A percentile compares a stretch with the other conserved stretches of the same genome.
These are phyloP conservation scores for Amaranthus palmeri DNA, from an alignment of 148 eudicot genomes.

Conservation along the genomic window DNA sequence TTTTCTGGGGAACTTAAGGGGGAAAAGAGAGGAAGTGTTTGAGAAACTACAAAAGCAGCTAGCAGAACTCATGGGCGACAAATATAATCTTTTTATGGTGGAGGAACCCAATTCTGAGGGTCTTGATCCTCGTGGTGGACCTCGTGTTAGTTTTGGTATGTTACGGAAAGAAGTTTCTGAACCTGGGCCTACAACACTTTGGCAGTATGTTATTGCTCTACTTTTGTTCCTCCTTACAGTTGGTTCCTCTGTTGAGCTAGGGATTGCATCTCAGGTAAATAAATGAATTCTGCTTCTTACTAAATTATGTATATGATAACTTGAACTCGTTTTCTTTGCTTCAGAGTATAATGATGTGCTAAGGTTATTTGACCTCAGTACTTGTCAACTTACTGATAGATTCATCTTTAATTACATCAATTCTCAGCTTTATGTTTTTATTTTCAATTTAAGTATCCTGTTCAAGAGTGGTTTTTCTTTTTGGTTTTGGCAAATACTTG, in stretches of 20 bases:
- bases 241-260: slow-evolving; percentile 97
- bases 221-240: slow-evolving; percentile 82
- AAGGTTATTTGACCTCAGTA: not conserved
- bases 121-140: slow-evolving; percentile 97
- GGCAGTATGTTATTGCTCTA: slow-evolving; percentile 96
- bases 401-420: not conserved
- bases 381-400: not conserved
- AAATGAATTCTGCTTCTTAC: not conserved
- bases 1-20: slow-evolving; percentile 94
- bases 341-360: not conserved
- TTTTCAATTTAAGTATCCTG: not conserved
- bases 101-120: slow-evolving; percentile 97
- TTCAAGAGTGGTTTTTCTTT: not conserved
- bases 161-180: slow-evolving; percentile 96
- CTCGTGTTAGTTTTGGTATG: slow-evolving; percentile 98
- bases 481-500: not conserved
- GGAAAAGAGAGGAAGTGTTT: slow-evolving; percentile 79
- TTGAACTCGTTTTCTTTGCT: not conserved
- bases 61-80: slow-evolving; percentile 74
- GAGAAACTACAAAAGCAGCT: slow-evolving; percentile 83
- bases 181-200: slow-evolving; percentile 87
- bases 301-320: not conserved
- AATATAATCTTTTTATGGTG: slow-evolving; percentile 93
- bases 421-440: not conserved
- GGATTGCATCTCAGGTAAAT: slow-evolving; percentile 97